Evolutionary conservation across 1,284 basidiomycete species (phyloP).

Genomic region (Boletus mariae): DNA sequence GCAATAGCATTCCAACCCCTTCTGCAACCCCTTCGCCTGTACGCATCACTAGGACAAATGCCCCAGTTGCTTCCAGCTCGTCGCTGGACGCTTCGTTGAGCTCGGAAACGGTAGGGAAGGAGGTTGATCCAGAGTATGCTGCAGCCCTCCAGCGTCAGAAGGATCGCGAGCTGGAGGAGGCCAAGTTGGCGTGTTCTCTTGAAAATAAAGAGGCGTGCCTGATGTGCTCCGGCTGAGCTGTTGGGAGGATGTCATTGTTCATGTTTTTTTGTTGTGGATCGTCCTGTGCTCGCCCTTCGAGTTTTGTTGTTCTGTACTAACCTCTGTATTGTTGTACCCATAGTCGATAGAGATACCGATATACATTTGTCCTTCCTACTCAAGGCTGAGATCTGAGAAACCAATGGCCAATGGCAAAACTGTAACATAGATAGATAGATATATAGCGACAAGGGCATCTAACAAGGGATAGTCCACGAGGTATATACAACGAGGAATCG

Average conservation of each 20-base stretch:
- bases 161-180: conserved; percentile 67
- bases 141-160: conserved; percentile 73
- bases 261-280: conserved; percentile 7
- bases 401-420: no score
- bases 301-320: conserved; percentile 13
- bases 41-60: conserved; percentile 11
- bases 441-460: not conserved
- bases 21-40: conserved; percentile 37
- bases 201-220: conserved; percentile 88
- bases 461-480: conserved; percentile 1
- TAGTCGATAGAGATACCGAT: conserved; percentile 1
- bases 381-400: no score
- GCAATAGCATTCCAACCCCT: conserved; percentile 33
- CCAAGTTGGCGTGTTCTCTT: conserved; percentile 76
- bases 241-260: not conserved
- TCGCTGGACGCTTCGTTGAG: conserved; percentile 35
- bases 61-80: conserved; percentile 18
- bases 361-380: not conserved
- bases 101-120: conserved; percentile 43
- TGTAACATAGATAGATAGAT: not conserved
- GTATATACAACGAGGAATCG: conserved; percentile 14
- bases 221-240: conserved; percentile 76
- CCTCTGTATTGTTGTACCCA: conserved; percentile 18
- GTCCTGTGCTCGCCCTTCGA: conserved; percentile 5
- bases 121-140: conserved; percentile 77